A percentile compares a stretch with the other conserved stretches of the same genome.
Conservation (phyloP, 2,329 filamentous ascomycete species). For the Aureobasidium namibiae region DNA sequence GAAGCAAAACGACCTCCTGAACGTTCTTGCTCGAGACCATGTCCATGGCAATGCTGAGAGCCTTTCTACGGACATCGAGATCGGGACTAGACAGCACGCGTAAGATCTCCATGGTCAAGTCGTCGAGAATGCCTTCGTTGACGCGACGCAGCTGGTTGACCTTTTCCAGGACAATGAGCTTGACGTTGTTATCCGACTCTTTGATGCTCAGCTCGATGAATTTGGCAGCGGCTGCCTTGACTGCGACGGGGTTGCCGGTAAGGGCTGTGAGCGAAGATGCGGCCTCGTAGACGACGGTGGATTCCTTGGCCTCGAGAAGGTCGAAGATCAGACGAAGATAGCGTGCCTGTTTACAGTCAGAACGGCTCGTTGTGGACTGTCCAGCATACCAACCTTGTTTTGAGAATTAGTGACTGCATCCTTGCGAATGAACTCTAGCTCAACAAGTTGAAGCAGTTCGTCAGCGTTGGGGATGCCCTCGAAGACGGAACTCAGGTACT, state of each 20-base stretch:
- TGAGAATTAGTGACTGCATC: conserved; percentile 90
- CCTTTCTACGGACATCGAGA: conserved; percentile 90
- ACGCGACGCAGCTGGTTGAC: conserved; percentile 80
- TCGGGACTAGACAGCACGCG: conserved; percentile 92
- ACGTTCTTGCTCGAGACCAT: conserved; percentile 99
- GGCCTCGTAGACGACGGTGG: conserved; percentile 95
- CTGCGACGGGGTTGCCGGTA: conserved; percentile 92
- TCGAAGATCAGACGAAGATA: conserved; percentile 96
- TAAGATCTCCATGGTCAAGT: conserved; percentile 93
- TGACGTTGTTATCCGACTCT: conserved; percentile 98
- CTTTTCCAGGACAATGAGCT: conserved; percentile 92
- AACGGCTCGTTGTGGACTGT: not conserved
- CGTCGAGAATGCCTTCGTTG: conserved; percentile 86
- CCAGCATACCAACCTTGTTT: conserved; percentile 62
- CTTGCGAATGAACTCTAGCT: conserved; percentile 95
- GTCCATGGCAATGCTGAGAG: conserved; percentile 79
- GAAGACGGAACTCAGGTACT: conserved; percentile 81
- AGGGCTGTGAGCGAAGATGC: conserved; percentile 89
- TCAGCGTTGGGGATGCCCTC: conserved; percentile 91
- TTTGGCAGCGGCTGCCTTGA: conserved; percentile 91
- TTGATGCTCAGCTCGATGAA: conserved; percentile 97
- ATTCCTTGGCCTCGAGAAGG: conserved; percentile 82
- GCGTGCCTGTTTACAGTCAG: conserved; percentile 50
- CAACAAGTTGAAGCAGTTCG: conserved; percentile 84
- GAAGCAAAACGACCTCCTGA: conserved; percentile 86